phyloP scores from a whole-genome alignment of 2,329 filamentous ascomycete species.

The Spiromastix sp. region DNA sequence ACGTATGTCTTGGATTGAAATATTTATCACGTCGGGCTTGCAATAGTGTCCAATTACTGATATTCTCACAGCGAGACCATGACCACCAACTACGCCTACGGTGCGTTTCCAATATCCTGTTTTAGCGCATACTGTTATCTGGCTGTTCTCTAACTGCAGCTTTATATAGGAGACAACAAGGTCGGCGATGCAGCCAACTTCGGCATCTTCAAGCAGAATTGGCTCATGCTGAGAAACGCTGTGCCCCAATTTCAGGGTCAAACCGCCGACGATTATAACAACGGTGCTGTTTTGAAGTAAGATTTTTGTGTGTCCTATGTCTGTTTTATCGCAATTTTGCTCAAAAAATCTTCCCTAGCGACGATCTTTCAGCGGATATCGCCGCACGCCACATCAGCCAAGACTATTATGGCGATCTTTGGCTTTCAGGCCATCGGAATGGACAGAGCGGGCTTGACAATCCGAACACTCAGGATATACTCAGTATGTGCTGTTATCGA shows the following conservation, averaged over 20 bases:
- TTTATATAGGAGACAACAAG: constrained; percentile 19
- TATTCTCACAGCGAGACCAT: constrained; percentile 11
- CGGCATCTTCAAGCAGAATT: constrained; percentile 25
- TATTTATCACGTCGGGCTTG: too few relatives aligned
- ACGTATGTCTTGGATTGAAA: too few relatives aligned
- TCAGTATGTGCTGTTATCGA: constrained; percentile 10
- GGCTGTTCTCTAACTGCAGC: not conserved
- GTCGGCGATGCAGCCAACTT: constrained; percentile 20
- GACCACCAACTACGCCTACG: constrained; percentile 16
- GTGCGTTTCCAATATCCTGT: constrained; percentile 7
- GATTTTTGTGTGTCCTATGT: too few relatives aligned
- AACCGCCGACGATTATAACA: constrained; percentile 13
- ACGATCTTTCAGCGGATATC: constrained; percentile 13
- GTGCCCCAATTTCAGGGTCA: constrained; percentile 15
- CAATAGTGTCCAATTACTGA: not conserved
- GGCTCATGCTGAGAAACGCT: constrained; percentile 18
- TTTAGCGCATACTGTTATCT: not conserved
- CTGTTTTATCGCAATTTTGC: too few relatives aligned
- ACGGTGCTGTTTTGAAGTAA: constrained; percentile 21
- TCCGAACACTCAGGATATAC: constrained; percentile 15
- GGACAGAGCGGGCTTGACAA: constrained; percentile 13
- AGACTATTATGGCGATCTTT: constrained; percentile 13
- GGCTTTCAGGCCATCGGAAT: constrained; percentile 18
- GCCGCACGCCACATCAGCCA: constrained; percentile 16
- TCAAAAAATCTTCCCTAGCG: too few relatives aligned